Conservation (phyloP, 2,329 filamentous ascomycete species). For the Diaporthe velutina region DNA sequence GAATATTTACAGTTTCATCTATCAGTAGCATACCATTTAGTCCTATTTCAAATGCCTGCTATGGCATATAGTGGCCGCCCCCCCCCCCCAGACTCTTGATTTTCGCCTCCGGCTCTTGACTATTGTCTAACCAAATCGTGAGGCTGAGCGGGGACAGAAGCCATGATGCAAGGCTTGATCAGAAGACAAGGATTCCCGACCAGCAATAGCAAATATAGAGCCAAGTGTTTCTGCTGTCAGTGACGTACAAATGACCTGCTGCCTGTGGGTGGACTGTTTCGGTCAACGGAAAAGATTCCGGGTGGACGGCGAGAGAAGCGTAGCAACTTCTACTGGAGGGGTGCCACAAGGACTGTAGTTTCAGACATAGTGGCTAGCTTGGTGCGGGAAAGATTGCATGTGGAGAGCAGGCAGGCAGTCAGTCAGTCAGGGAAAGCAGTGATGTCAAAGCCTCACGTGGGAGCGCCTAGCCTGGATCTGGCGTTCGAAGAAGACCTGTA, state of each 20-base stretch:
- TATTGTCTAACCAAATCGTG: background rate
- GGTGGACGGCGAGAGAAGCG: background rate
- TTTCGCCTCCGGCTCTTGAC: background rate
- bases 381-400: background rate
- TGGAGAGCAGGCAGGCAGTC: background rate
- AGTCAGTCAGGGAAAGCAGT: background rate
- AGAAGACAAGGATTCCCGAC: background rate
- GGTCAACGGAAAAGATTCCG: background rate
- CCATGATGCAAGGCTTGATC: background rate
- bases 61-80: too few species aligned
- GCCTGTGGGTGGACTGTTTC: too few species aligned
- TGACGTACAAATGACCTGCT: background rate
- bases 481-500: too few species aligned
- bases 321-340: background rate
- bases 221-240: background rate
- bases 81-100: too few species aligned
- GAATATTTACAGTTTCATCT: too few species aligned
- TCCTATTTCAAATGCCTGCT: too few species aligned
- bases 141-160: background rate
- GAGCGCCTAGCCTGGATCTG: background rate
- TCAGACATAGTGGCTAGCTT: background rate
- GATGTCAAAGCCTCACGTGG: conserved; percentile 26
- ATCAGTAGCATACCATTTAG: too few species aligned
- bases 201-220: background rate
- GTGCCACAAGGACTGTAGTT: background rate